These are phyloP conservation scores for Pseudogymnoascus sp. DNA, from an alignment of 2,329 filamentous ascomycete species.

Conservation along the genomic window DNA sequence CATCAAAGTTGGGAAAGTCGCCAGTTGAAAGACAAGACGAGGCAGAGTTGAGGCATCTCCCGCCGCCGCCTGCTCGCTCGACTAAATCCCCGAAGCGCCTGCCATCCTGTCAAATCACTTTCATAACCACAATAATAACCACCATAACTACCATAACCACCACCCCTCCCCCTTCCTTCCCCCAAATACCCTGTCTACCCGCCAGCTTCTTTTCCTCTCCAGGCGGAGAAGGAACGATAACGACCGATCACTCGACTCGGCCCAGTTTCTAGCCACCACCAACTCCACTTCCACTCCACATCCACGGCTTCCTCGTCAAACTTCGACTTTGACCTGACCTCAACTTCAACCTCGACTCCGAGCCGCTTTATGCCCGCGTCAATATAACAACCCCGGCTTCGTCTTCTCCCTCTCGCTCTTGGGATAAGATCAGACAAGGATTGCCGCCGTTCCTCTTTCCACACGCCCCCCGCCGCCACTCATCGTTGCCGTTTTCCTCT, in stretches of 20 bases:
- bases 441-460: neutral
- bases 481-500: neutral
- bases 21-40: neutral
- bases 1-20: neutral
- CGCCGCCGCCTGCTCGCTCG: neutral
- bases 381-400: neutral
- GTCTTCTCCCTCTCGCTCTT: neutral
- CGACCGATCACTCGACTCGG: neutral
- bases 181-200: neutral
- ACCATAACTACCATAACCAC: neutral
- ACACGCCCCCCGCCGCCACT: neutral
- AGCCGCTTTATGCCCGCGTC: neutral
- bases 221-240: neutral
- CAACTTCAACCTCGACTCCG: neutral
- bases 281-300: neutral
- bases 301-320: neutral
- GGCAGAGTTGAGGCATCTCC: neutral
- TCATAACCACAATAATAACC: neutral
- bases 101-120: neutral
- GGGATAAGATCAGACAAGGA: neutral
- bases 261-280: neutral
- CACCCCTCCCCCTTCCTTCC: neutral
- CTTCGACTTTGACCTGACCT: neutral
- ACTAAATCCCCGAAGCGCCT: constrained; percentile 1
- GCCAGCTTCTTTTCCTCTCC: neutral